Conservation (phyloP, 2,329 filamentous ascomycete genomes). For the Xylaria sp. region DNA sequence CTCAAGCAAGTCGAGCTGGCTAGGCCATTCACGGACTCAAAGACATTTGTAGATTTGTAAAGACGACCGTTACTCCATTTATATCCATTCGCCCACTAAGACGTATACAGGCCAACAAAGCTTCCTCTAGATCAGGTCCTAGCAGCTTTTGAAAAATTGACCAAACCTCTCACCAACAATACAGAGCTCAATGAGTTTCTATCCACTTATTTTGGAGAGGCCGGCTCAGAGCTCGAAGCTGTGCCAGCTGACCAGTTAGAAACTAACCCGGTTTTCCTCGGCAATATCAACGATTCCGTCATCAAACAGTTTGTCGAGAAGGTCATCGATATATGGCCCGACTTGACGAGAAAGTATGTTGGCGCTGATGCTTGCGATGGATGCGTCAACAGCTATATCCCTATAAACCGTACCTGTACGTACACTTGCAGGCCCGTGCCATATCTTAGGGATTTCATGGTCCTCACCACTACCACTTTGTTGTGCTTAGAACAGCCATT, state of each 20-base stretch:
- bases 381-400: conserved; percentile 69
- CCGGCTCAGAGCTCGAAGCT: conserved; percentile 65
- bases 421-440: too few relatives aligned
- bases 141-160: conserved; percentile 63
- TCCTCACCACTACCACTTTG: too few relatives aligned
- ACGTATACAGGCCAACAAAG: conserved; percentile 58
- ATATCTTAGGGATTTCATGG: too few relatives aligned
- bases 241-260: conserved; percentile 57
- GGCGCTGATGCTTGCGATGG: conserved; percentile 59
- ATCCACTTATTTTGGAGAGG: conserved; percentile 65
- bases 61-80: conserved; percentile 27
- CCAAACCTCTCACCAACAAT: conserved; percentile 67
- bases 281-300: conserved; percentile 61
- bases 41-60: conserved; percentile 74
- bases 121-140: conserved; percentile 64
- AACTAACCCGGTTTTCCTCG: conserved; percentile 63
- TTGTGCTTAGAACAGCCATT: not conserved
- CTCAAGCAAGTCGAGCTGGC: conserved; percentile 67
- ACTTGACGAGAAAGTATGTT: conserved; percentile 65
- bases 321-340: conserved; percentile 73
- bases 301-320: conserved; percentile 65
- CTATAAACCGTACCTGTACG: conserved; percentile 63
- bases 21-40: conserved; percentile 68
- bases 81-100: conserved; percentile 16
- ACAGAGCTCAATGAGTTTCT: conserved; percentile 67